Evolutionary conservation across 1,284 basidiomycete species (phyloP), one percentile per base, ranked within the genome.

Genomic region (Tylopilus sp.): DNA sequence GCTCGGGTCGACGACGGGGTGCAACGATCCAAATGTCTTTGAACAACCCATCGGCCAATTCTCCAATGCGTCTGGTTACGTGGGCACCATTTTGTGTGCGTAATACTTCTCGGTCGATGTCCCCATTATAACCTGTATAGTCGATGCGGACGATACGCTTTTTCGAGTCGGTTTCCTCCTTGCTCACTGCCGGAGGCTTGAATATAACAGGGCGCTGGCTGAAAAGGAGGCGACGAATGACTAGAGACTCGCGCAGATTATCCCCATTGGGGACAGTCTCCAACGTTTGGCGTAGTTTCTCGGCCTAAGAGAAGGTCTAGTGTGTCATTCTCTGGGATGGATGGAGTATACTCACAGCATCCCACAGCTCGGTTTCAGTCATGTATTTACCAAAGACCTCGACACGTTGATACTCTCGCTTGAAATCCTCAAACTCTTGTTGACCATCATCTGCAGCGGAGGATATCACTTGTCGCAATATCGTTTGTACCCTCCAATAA

Each of bases 1-100:
- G 64, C 16, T 75, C 75, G 0, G 67, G 69, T 19, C 70, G 74
- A 5, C 80, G 81, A 1, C 69, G 79, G 2, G 80, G 76, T 4
- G 86, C 91, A 12, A 91, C 77, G 4, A 92, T 84, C 16, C 77
- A 65, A 5, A 93, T 74, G 66, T 90, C 89, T 18, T 79, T 80
- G 60, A 92, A 88, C 0, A 85, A 80, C 0, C 82, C 82, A 13
- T 73, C 51, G 0, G 89, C 84, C 16, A 93, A 76, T 19, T 76
- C 69, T 18, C 81, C 83, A 57, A 92, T 87, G 16, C 82, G 79
- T 0, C 87, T 86, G 0, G 90, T 92, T 4, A 92, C 89, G 60
- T 86, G 85, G 0, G 89, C 91, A 3, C 79, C 78, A 24, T 78
- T 57, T 85, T 49, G 51, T 10, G 1, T 2, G 22, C 81, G 84